Conservation (phyloP, 2,329 filamentous ascomycete species). For the Claviceps pusilla region DNA sequence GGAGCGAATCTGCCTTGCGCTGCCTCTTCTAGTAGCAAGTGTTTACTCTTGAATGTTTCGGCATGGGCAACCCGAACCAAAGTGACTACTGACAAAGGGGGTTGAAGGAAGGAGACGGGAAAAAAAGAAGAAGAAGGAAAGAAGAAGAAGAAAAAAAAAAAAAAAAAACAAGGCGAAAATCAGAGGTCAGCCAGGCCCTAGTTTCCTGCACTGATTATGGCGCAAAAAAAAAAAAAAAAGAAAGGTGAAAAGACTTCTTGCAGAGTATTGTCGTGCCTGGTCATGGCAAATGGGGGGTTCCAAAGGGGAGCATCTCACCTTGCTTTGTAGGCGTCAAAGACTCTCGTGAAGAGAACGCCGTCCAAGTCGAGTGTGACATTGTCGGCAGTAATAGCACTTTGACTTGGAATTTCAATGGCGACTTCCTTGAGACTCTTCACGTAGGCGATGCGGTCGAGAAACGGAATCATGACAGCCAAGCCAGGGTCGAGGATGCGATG, state of each 20-base stretch:
- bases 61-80: no score
- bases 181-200: neutral
- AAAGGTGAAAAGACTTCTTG: neutral
- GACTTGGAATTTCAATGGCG: conserved; percentile 91
- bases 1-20: no score
- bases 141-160: no score
- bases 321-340: conserved; percentile 97
- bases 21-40: no score
- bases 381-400: conserved; percentile 95
- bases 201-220: neutral
- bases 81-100: no score
- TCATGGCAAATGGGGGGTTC: neutral
- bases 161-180: neutral
- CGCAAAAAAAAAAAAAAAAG: no score
- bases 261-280: neutral
- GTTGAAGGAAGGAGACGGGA: no score
- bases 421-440: conserved; percentile 95
- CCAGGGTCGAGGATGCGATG: conserved; percentile 85
- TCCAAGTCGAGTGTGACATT: conserved; percentile 95
- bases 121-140: no score
- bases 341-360: conserved; percentile 85
- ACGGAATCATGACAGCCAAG: conserved; percentile 72
- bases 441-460: conserved; percentile 91
- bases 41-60: no score
- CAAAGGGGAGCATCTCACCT: conserved; percentile 38